A percentile compares a stretch with the other conserved stretches of the same genome.
Evolutionary conservation across 371 early-diverging fungal species (phyloP).

Genomic region (Lichtheimia hyalospora): DNA sequence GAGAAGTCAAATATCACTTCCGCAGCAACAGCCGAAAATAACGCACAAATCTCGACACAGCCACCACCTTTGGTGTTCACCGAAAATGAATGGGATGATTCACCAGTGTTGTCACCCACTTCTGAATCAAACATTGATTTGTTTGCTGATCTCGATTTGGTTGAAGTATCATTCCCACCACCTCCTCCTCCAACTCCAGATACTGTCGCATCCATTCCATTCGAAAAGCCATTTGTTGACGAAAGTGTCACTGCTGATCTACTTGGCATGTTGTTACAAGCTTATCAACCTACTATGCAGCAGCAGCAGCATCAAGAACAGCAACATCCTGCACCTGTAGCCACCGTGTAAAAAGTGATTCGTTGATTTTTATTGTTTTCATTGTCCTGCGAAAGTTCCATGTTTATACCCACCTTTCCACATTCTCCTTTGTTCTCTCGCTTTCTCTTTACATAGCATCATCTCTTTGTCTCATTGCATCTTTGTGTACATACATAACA

Average conservation of each 20-base stretch:
- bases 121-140: neutral
- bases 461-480: too few species aligned
- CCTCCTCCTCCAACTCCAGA: neutral
- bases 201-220: neutral
- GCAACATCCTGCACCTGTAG: neutral
- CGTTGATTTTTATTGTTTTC: too few species aligned
- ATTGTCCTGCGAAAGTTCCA: too few species aligned
- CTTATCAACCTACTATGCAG: neutral
- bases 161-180: neutral
- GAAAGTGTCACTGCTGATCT: neutral
- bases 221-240: neutral
- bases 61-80: constrained; percentile 1
- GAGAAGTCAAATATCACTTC: too few species aligned
- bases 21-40: too few species aligned
- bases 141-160: neutral
- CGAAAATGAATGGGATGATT: constrained; percentile 1
- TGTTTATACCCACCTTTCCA: too few species aligned
- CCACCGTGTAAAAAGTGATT: too few species aligned
- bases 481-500: too few species aligned
- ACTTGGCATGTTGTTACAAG: neutral
- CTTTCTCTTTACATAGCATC: too few species aligned
- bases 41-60: too few species aligned
- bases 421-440: too few species aligned
- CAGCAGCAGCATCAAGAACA: neutral
- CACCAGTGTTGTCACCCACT: neutral